Percentiles rank a stretch among this genome's conserved stretches.
Conservation (phyloP, 306 rosid species). For the Mimosa bimucronata region DNA sequence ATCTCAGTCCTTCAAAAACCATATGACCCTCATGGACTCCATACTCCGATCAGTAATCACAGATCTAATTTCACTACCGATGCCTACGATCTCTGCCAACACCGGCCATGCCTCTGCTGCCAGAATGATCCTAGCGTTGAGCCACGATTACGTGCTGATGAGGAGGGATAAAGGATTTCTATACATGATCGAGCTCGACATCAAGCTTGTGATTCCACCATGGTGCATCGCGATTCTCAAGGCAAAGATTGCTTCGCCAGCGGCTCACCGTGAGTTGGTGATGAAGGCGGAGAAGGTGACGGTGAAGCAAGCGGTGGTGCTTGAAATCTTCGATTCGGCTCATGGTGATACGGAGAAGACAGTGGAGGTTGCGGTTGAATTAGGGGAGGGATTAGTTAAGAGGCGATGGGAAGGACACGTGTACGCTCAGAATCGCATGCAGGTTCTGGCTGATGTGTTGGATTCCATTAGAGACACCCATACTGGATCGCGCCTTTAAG, state of each 20-base stretch:
- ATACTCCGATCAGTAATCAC: no score
- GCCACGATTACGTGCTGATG: slow-evolving; percentile 81
- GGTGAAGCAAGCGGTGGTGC: slow-evolving; percentile 55
- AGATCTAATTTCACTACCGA: no score
- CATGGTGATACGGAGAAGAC: slow-evolving; percentile 48
- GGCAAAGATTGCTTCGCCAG: slow-evolving; percentile 53
- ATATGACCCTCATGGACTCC: no score
- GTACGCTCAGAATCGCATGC: no score
- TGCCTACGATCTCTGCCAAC: slow-evolving; percentile 75
- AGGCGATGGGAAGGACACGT: no score
- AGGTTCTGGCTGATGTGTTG: no score
- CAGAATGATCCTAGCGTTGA: slow-evolving; percentile 61
- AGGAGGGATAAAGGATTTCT: slow-evolving; percentile 71
- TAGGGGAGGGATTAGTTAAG: no score
- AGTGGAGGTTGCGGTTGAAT: no score
- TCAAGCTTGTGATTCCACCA: slow-evolving; percentile 49
- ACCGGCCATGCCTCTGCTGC: slow-evolving; percentile 80
- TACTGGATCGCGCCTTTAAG: no score
- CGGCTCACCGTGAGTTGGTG: slow-evolving; percentile 51
- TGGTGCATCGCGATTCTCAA: slow-evolving; percentile 62
- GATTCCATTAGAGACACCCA: no score
- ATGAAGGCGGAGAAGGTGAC: slow-evolving; percentile 63
- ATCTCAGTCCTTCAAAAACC: no score
- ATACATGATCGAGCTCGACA: slow-evolving; percentile 87
- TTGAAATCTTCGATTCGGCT: slow-evolving; percentile 67